Evolutionary conservation across 164 flowering plant genomes (phyloP), one percentile per base, ranked within the genome.

Genomic region (Tetrastigma voinierianum): DNA sequence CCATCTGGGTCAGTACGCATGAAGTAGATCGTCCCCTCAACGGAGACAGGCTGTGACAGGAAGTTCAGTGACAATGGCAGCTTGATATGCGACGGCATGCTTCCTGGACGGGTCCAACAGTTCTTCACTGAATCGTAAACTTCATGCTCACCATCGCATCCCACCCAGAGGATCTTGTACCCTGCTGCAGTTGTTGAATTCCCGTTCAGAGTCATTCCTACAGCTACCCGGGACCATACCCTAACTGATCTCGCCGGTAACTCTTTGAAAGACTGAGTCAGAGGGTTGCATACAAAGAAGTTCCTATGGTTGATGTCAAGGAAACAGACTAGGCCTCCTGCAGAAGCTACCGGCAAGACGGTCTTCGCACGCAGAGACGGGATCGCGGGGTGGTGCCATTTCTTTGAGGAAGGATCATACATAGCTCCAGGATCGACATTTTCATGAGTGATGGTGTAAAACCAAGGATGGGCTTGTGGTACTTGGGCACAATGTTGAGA

Each of bases 301-400:
- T 84, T 84, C 62, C 85, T 70, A 62, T 91, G 90, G 21, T 90
- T 86, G 57, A 90, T 84, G 58, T 94, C 96, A 51, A 86, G 82
- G 65, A 91, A 90, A 69, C 98, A 94, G 20, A 94, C 84, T 19
- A 94, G 87, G 40, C 98, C 98, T 46, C 97, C 96, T 8, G 96
- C 93, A 13, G 97, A 95, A 69, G 98, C 97, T 58, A 92, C 88
- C 57, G 98, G 98, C 72, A 90, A 73, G 57, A 84, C 71, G n/a
- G 84, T 64, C 74, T 83, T 87, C 13, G 83, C 63, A 10, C 89
- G 89, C 65, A 86, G 64, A 25, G 82, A 62, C 43, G 91, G 86
- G 44, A 82, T 77, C 40, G 84, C 72, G 1, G 85, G 96, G 51
- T 86, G 90, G 79, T 87, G 86, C 99, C 99, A 95, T 81, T 90